phyloP scores from a whole-genome alignment of 345 rosid genomes.

The Mangifera indica region DNA sequence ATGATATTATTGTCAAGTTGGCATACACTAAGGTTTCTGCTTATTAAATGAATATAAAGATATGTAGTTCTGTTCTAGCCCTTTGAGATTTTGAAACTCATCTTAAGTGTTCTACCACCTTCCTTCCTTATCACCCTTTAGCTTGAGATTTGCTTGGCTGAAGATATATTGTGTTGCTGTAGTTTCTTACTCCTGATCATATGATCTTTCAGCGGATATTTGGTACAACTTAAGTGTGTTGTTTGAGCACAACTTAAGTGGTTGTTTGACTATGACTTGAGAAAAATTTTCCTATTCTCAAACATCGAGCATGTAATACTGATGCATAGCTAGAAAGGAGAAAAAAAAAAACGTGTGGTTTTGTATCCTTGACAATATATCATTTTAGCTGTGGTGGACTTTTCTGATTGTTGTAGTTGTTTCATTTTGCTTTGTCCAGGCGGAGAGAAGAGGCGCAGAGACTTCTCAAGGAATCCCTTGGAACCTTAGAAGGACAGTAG shows the following conservation, averaged over 20 bases:
- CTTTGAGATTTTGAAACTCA: not conserved
- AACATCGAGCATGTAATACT: not conserved
- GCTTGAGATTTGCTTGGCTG: not conserved
- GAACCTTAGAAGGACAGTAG: constrained; percentile 58
- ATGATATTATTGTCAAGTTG: not conserved
- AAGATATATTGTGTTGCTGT: not conserved
- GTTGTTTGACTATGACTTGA: not conserved
- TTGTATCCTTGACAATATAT: not conserved
- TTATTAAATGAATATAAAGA: not conserved
- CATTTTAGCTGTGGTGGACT: not conserved
- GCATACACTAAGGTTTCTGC: not conserved
- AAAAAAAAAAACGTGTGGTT: not conserved
- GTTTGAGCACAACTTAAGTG: not conserved
- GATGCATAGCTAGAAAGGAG: too few species aligned
- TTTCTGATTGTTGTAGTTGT: constrained; percentile 3
- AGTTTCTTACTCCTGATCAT: not conserved
- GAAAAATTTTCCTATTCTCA: not conserved
- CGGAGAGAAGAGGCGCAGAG: constrained; percentile 80
- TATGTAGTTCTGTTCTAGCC: not conserved
- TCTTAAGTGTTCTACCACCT: not conserved
- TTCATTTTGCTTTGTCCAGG: constrained; percentile 39
- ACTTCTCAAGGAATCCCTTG: constrained; percentile 73
- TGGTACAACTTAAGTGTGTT: not conserved
- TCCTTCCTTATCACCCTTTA: not conserved
- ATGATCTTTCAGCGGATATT: not conserved